phyloP scores from a whole-genome alignment of 371 early-diverging fungal genomes.

The Mucor sp. region DNA sequence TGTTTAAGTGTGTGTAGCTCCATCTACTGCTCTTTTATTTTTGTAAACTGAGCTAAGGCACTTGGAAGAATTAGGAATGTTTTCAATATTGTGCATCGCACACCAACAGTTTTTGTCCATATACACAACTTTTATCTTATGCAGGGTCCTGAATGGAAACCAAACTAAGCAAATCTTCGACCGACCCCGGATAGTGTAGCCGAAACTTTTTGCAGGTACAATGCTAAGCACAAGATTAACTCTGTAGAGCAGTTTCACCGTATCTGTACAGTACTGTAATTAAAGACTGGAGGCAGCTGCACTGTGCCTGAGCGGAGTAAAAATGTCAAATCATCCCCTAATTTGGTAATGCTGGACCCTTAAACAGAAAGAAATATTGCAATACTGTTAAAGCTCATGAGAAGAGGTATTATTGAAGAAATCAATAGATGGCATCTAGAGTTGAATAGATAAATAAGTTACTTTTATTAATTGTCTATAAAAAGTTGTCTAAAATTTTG shows the following conservation, averaged over 20 bases:
- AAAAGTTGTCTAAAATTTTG: not conserved
- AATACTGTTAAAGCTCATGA: not conserved
- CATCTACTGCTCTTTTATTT: not conserved
- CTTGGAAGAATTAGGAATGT: too few relatives aligned
- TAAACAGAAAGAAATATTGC: not conserved
- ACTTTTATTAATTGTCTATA: not conserved
- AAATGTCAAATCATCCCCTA: not conserved
- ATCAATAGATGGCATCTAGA: not conserved
- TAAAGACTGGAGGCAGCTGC: too few relatives aligned
- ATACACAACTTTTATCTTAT: not conserved
- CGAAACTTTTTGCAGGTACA: too few relatives aligned
- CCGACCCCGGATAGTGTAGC: too few relatives aligned
- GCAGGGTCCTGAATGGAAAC: too few relatives aligned
- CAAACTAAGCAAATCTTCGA: too few relatives aligned
- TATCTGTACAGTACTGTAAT: too few relatives aligned
- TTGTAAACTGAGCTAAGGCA: too few relatives aligned
- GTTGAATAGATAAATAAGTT: not conserved
- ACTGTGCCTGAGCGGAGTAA: not conserved
- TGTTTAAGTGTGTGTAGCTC: not conserved
- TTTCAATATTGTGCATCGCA: too few relatives aligned
- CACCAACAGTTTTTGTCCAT: not conserved
- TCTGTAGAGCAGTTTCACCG: not conserved
- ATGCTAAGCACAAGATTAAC: not conserved
- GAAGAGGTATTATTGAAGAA: too few relatives aligned
- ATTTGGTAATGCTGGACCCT: not conserved